A percentile compares a stretch with the other conserved stretches of the same genome.
phyloP scores from a whole-genome alignment of 2,329 filamentous ascomycete genomes.

The Pseudocercospora eumusae region DNA sequence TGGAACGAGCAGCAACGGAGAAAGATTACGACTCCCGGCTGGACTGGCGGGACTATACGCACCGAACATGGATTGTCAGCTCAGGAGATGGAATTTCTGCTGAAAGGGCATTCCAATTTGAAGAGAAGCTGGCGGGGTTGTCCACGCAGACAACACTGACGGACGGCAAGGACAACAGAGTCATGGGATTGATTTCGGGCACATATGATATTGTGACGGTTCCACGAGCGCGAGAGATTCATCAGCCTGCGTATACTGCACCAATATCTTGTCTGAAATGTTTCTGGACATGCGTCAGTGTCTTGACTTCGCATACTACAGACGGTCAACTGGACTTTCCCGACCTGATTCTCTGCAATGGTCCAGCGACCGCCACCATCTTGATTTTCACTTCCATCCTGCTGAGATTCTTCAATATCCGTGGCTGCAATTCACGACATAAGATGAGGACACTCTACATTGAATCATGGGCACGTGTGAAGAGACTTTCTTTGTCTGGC shows the following conservation, averaged over 20 bases:
- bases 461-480: constrained; percentile 89
- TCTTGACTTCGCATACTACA: constrained; percentile 46
- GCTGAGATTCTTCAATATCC: constrained; percentile 55
- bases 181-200: constrained; percentile 22
- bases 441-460: constrained; percentile 78
- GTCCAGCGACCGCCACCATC: constrained; percentile 83
- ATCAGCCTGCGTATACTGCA: constrained; percentile 75
- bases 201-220: constrained; percentile 68
- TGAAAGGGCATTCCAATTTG: constrained; percentile 64
- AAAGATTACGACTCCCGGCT: constrained; percentile 38
- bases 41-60: constrained; percentile 49
- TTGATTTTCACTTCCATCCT: constrained; percentile 61
- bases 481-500: constrained; percentile 79
- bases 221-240: constrained; percentile 74
- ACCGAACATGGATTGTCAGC: constrained; percentile 80
- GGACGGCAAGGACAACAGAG: constrained; percentile 26
- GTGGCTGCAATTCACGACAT: constrained; percentile 44
- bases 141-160: constrained; percentile 13
- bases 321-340: constrained; percentile 54
- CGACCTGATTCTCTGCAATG: constrained; percentile 80
- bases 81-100: constrained; percentile 74
- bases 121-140: constrained; percentile 43
- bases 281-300: constrained; percentile 61
- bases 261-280: constrained; percentile 68
- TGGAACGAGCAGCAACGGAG: constrained; percentile 60